Base-by-base conservation (phyloP, 805 yeast genomes). In the Candida tibetensis region DNA sequence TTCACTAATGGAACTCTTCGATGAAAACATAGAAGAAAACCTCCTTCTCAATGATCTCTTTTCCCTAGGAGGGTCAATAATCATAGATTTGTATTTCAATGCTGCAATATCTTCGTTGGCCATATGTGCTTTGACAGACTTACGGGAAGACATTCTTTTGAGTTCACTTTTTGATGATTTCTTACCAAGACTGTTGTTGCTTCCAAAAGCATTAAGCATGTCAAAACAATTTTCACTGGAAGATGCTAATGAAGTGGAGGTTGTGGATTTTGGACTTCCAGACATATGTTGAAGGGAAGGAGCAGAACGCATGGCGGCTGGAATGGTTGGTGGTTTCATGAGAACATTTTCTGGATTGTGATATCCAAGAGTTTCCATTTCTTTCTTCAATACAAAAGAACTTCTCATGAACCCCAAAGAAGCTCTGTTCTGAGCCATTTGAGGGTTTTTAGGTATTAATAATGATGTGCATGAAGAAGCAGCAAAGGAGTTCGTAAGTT, bases 381-480 rank as follows among this genome's bases (percentile, higher is more conserved):
- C 72, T 52, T 62, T 64, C 55, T 65, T 65, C 53, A 69, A 62
- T 13, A 69, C 53, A 47, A 62, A 68, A 28, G 70, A 62, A 36
- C 64, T 56, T 52, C 68, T 62, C 73, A 69, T 69, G 47, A 69
- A 69, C 0, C 74, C 74, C 34, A 60, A 42, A 2, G 73, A 68
- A 19, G 66, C 72, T 33, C 68, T 51, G 30, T 22, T 33, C 21
- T 21, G 23, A 25, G 30, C 15, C 8, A 19, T 26, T 13, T 31
- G 33, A 10, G 32, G 17, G 18, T 13, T 21, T 13, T 30, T 37
- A 3, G 42, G 29, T 13, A 27, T 44, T 29, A 32, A 28, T 14
- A 36, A 30, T 33, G 49, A 44, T 3, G 49, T 42, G n/a, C 51
- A 46, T 4, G 46, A 40, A 4, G 52, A 48, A 21, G 39, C 31